Evolutionary conservation across 2,329 filamentous ascomycete species (phyloP), one percentile per base, ranked within the genome.

Genomic region (Aspergillus spinulosporus): DNA sequence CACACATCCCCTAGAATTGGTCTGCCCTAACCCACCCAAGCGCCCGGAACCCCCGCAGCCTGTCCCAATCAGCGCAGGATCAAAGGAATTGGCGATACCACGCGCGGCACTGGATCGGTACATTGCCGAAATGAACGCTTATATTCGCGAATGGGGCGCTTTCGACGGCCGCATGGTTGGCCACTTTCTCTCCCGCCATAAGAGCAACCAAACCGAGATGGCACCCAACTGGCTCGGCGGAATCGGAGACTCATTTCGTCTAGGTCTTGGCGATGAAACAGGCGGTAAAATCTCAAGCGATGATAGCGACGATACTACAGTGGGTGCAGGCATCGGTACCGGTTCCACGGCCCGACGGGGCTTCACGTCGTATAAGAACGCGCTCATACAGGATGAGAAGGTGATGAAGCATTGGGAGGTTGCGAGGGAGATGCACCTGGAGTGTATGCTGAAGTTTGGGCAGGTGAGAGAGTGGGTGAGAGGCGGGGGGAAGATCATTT

Each of bases 121-220:
- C 64, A 76, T 82, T 21, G 71, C 71, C 0, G 74, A 77, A 15
- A 84, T 87, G 76, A 74, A 74, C 9, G 65, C 70, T 0, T 88
- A 87, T 66, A 78, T 85, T 62, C 73, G 73, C 34, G 78, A 81
- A n/a, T 87, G 81, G 76, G 79, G 80, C 60, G 65, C 64, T 2
- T 87, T 83, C 66, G 82, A 83, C 62, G 72, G 75, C 32, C 76
- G 71, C 12, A 82, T 87, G 72, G 73, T 84, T 7, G 70, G 73
- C 3, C 82, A 86, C 60, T 85, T 87, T 64, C 75, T 75, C 11
- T 73, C 76, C 1, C 76, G 84, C 32, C 79, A 82, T 59, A 74
- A 77, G 9, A 75, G 77, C 14, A 72, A 77, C 12, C 71, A 77
- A 60, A 78, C 68, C 15, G 77, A 71, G 28, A 78, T 75, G 58